Evolutionary conservation across 1,284 basidiomycete species (phyloP).

Genomic region (Sparassis latifolia): DNA sequence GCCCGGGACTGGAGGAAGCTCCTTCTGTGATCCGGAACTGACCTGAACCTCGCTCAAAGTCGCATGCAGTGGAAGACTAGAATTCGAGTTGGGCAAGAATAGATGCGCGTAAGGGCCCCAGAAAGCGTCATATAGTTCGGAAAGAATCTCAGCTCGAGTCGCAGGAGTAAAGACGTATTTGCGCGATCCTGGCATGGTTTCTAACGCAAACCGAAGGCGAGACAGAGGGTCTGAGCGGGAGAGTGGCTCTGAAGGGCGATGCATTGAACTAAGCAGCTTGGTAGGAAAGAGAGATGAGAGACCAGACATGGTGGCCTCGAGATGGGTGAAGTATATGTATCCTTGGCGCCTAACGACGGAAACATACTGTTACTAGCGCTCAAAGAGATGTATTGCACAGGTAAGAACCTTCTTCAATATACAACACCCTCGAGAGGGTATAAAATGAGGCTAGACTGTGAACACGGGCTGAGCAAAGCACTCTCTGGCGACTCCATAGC

Average conservation of each 20-base stretch:
- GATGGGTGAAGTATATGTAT: no score
- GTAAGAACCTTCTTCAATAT: no score
- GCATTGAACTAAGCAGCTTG: constrained; percentile 44
- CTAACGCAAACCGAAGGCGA: constrained; percentile 64
- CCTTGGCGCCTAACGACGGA: no score
- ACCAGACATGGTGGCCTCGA: constrained; percentile 31
- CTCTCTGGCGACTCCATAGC: no score
- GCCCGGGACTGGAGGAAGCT: constrained; percentile 54
- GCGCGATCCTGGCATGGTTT: constrained; percentile 70
- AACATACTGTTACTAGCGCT: no score
- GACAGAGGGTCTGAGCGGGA: constrained; percentile 56
- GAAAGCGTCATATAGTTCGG: constrained; percentile 72
- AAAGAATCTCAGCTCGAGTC: constrained; percentile 70
- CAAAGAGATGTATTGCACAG: no score
- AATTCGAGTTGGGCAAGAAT: constrained; percentile 59
- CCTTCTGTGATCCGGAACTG: constrained; percentile 47
- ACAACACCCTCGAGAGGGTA: no score
- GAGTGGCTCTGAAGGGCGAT: constrained; percentile 27
- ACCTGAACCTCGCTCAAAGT: constrained; percentile 64
- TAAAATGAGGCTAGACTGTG: no score
- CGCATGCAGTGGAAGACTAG: constrained; percentile 51
- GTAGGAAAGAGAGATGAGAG: constrained; percentile 42
- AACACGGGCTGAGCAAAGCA: no score
- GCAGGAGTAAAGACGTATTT: constrained; percentile 69
- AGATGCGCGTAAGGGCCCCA: constrained; percentile 67